phyloP scores from a whole-genome alignment of 1,139 yeast genomes.

The Pneumocystis canis region DNA sequence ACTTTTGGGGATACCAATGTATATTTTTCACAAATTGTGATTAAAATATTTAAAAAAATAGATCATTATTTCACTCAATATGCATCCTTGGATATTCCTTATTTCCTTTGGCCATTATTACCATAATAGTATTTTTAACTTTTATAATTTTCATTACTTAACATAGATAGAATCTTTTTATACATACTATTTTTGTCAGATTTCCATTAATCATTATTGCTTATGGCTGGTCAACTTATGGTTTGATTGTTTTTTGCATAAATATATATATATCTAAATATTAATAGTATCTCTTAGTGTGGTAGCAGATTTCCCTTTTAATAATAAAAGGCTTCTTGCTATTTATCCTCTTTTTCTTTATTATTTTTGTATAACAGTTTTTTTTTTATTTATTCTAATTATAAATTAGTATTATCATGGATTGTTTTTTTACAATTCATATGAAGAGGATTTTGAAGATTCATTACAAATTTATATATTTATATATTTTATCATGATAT shows the following conservation, averaged over 20 bases:
- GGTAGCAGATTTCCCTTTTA: slow-evolving; percentile 55
- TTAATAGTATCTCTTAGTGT: slow-evolving; percentile 43
- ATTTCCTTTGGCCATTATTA: slow-evolving; percentile 53
- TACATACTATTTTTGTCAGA: slow-evolving; percentile 42
- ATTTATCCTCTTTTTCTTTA: slow-evolving; percentile 67
- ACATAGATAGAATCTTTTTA: slow-evolving; percentile 21
- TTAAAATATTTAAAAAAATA: slow-evolving; percentile 21
- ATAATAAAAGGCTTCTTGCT: slow-evolving; percentile 57
- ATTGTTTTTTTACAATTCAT: slow-evolving; percentile 3
- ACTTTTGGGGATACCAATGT: slow-evolving; percentile 43
- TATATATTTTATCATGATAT: neutral
- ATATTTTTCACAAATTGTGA: neutral
- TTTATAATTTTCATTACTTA: slow-evolving; percentile 33
- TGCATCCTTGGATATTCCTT: slow-evolving; percentile 71
- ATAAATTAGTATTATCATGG: slow-evolving; percentile 9
- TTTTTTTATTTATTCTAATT: neutral
- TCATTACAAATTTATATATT: neutral
- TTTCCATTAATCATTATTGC: slow-evolving; percentile 39
- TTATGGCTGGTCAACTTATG: slow-evolving; percentile 56
- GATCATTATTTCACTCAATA: slow-evolving; percentile 51
- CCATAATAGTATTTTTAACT: slow-evolving; percentile 26
- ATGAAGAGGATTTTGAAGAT: neutral
- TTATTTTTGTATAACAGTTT: slow-evolving; percentile 25
- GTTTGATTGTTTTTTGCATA: neutral
- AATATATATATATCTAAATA: neutral